Conservation (phyloP, 2,329 filamentous ascomycete genomes). For the Talaromyces sp. region DNA sequence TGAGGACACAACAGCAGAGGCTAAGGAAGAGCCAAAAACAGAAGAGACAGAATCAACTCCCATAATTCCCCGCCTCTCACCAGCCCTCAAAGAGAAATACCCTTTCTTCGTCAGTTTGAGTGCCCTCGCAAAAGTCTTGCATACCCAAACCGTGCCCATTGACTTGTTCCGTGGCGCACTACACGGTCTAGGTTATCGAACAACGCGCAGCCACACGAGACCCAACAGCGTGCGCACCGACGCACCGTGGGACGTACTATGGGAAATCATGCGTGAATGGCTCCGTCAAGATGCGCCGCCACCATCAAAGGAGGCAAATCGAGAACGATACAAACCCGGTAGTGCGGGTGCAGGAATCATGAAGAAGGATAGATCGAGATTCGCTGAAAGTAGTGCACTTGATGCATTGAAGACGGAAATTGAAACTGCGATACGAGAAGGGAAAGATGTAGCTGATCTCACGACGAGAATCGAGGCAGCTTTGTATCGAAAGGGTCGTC, state of each 20-base stretch:
- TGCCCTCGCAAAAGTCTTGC: conserved; percentile 70
- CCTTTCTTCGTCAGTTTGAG: conserved; percentile 87
- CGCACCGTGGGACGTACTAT: conserved; percentile 84
- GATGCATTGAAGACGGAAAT: conserved; percentile 39
- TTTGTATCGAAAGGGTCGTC: conserved; percentile 39
- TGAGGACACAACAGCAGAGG: conserved; percentile 10
- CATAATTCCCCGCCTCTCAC: conserved; percentile 55
- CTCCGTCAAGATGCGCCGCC: conserved; percentile 62
- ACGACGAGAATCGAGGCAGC: conserved; percentile 46
- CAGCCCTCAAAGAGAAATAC: conserved; percentile 51
- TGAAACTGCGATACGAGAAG: conserved; percentile 33
- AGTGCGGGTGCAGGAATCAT: conserved; percentile 72
- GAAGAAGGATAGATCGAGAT: conserved; percentile 33
- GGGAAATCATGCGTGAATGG: conserved; percentile 94
- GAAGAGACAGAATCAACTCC: background rate
- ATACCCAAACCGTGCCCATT: conserved; percentile 76
- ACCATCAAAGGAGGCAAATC: background rate
- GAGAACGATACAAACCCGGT: conserved; percentile 43
- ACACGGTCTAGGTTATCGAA: conserved; percentile 73
- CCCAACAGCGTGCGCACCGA: conserved; percentile 90
- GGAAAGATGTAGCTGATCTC: conserved; percentile 39
- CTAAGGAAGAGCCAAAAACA: conserved; percentile 15
- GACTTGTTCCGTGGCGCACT: conserved; percentile 79
- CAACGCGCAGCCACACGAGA: conserved; percentile 83
- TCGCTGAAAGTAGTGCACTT: conserved; percentile 35